Conservation (phyloP, 768 basidiomycete species). For the Termitomyces eurrhizus region DNA sequence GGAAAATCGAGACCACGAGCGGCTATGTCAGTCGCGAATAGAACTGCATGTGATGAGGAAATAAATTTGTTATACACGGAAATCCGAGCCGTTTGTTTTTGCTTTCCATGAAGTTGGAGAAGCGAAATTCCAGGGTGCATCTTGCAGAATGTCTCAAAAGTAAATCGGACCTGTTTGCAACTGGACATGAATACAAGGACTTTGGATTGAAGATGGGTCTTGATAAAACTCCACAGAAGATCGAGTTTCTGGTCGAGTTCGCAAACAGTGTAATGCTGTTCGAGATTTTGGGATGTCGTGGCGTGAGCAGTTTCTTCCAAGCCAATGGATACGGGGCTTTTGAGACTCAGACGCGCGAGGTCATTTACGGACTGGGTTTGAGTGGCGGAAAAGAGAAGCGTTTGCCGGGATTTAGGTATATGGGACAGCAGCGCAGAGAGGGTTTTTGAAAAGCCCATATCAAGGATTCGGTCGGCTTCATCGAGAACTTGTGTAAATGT, state of each 20-base stretch:
- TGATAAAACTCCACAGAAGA: slow-evolving; percentile 91
- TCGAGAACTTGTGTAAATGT: slow-evolving; percentile 65
- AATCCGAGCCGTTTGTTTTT: slow-evolving; percentile 89
- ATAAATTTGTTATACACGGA: slow-evolving; percentile 84
- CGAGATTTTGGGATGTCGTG: slow-evolving; percentile 72
- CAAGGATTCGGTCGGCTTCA: slow-evolving; percentile 94
- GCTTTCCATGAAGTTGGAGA: slow-evolving; percentile 94
- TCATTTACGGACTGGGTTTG: slow-evolving; percentile 89
- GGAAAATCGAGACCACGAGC: slow-evolving; percentile 97
- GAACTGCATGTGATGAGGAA: slow-evolving; percentile 72
- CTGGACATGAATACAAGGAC: slow-evolving; percentile 91
- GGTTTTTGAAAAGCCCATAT: slow-evolving; percentile 92
- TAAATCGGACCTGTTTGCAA: slow-evolving; percentile 96
- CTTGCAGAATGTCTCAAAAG: slow-evolving; percentile 92
- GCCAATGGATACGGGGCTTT: slow-evolving; percentile 74
- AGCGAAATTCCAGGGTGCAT: slow-evolving; percentile 93
- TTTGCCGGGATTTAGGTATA: slow-evolving; percentile 89
- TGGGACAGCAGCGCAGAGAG: slow-evolving; percentile 89
- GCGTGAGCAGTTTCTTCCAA: slow-evolving; percentile 47
- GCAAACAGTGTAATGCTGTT: slow-evolving; percentile 86
- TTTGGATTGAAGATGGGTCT: slow-evolving; percentile 88
- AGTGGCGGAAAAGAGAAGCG: slow-evolving; percentile 94
- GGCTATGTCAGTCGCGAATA: slow-evolving; percentile 96
- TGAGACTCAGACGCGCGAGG: slow-evolving; percentile 85
- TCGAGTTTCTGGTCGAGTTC: slow-evolving; percentile 86